Evolutionary conservation across 768 basidiomycete species (phyloP), one percentile per base, ranked within the genome.

Genomic region (Gloeopeniophorella convolvens): DNA sequence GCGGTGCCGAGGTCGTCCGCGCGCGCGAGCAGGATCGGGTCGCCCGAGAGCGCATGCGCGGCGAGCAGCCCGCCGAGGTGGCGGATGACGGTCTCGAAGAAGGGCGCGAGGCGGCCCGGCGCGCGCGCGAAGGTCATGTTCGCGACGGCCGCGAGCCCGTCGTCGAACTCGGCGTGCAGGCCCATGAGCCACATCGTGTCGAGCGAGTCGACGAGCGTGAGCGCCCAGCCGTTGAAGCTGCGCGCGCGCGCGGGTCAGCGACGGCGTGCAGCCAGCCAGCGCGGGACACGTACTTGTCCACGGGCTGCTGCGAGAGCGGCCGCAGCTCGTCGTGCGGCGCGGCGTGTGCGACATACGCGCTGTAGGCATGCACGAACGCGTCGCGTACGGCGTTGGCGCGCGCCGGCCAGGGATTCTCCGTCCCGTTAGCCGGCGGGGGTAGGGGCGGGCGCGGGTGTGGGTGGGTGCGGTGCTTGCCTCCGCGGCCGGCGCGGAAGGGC

Each of bases 111-210:
- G 57, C 65, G 58, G 49, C 42, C 31, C 64, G n/a, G n/a, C n/a
- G n/a, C n/a, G n/a, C n/a, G n/a, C n/a, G 67, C 65, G 49, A 88
- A 85, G 30, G 75, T 73, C 30, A 72, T 66, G 27, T 71, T 63
- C 16, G 70, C 62, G 5, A 86, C 66, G 18, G 77, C 70, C 13
- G 75, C 70, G 3, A 89, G 60, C 0, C 85, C 85, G 5, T 81
- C 72, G 10, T 67, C 49, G 60, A 84, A 94, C 62, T 94, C 86
- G 2, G 79, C 75, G 9, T 80, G 61, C 5, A 93, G 70, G 11
- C 73, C 86, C 80, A 95, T 84, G 23, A 97, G 69, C 31, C 86
- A 70, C 74, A 96, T 82, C 0, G 89, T 90, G 60, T 94, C 91
- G 5, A 96, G 72, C 5, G 89, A 79, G 60, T 96, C 93, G 42